phyloP scores from a whole-genome alignment of 305 asterid genomes.

The Ajuga reptans region DNA sequence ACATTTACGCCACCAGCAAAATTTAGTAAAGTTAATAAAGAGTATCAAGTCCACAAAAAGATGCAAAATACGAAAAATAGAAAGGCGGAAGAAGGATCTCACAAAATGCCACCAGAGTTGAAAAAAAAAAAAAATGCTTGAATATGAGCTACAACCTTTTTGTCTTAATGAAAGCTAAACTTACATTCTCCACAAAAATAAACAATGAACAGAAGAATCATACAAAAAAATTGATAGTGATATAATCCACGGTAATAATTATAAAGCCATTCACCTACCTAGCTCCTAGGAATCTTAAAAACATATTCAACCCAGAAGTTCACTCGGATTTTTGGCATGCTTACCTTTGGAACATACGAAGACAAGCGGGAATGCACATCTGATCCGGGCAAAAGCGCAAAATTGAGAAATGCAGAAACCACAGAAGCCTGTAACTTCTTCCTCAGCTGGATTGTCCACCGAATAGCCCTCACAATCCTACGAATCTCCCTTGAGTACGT shows the following conservation, averaged over 20 bases:
- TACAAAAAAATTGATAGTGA: neutral
- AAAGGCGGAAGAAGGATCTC: neutral
- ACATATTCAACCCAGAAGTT: neutral
- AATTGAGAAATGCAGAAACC: constrained; percentile 53
- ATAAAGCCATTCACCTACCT: neutral
- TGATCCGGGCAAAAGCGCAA: constrained; percentile 66
- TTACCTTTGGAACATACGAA: constrained; percentile 68
- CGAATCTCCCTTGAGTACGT: constrained; percentile 75
- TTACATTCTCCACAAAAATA: neutral
- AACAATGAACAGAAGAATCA: neutral
- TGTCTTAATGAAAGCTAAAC: neutral
- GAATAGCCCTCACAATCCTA: constrained; percentile 63
- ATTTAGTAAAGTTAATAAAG: neutral
- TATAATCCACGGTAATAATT: neutral
- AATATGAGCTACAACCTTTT: neutral
- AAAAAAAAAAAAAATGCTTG: neutral
- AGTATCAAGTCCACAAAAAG: neutral
- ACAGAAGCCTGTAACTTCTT: constrained; percentile 58
- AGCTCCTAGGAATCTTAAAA: neutral
- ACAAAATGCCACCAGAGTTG: neutral
- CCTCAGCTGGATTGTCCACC: constrained; percentile 72
- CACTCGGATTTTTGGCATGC: neutral
- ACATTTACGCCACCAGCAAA: too few relatives aligned
- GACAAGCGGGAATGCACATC: constrained; percentile 57
- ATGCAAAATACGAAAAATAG: neutral